These are phyloP conservation scores for Macrotyloma uniflorum DNA, from an alignment of 306 rosid species.

Conservation along the genomic window DNA sequence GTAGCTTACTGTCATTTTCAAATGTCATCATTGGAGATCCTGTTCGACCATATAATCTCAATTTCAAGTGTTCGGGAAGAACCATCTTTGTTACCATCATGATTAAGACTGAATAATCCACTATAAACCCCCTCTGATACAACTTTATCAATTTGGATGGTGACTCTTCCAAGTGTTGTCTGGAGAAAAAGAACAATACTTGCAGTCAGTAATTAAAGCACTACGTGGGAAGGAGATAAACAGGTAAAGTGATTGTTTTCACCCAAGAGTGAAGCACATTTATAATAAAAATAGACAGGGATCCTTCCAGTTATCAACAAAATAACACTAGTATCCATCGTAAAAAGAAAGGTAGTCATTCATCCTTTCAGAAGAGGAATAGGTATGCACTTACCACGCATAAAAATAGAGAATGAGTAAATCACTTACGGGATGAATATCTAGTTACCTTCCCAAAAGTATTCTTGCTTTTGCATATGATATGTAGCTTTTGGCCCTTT, in stretches of 20 bases:
- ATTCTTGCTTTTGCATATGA: slow-evolving; percentile 96
- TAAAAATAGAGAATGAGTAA: slow-evolving; percentile 11
- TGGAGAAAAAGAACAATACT: slow-evolving; percentile 49
- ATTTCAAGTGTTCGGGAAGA: slow-evolving; percentile 90
- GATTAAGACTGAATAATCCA: slow-evolving; percentile 93
- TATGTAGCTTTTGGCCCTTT: slow-evolving; percentile 93
- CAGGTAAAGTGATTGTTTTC: background rate
- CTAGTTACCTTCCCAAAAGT: slow-evolving; percentile 95
- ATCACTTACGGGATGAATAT: slow-evolving; percentile 15
- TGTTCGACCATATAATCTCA: slow-evolving; percentile 92
- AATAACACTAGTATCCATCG: background rate
- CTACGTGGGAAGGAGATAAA: slow-evolving; percentile 18
- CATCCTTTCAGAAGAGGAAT: slow-evolving; percentile 29
- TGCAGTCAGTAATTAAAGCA: slow-evolving; percentile 33
- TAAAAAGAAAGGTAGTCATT: slow-evolving; percentile 23
- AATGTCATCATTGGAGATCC: slow-evolving; percentile 67
- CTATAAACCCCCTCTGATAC: slow-evolving; percentile 94
- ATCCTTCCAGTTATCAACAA: slow-evolving; percentile 1
- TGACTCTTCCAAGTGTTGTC: slow-evolving; percentile 92
- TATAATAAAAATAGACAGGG: slow-evolving; percentile 15
- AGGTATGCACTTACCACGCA: slow-evolving; percentile 1
- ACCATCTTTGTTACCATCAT: slow-evolving; percentile 89
- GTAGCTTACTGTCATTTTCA: slow-evolving; percentile 36
- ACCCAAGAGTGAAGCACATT: slow-evolving; percentile 9
- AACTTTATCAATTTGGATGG: slow-evolving; percentile 96